These are phyloP conservation scores for Scenedesmus sp. DNA, from an alignment of 163 green algal genomes.

Conservation along the genomic window DNA sequence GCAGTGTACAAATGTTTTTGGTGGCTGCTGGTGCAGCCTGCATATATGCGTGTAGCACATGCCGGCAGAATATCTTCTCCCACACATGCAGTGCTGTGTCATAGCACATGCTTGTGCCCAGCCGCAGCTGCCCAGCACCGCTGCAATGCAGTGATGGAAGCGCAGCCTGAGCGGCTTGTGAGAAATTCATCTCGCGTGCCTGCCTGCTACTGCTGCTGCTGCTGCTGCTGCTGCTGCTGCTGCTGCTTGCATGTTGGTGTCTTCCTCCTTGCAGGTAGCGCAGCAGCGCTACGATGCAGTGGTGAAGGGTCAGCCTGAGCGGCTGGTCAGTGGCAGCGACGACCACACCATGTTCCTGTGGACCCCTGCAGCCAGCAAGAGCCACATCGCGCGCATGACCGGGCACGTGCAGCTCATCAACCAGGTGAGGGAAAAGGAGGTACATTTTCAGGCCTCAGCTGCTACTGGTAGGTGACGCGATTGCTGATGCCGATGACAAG, in stretches of 20 bases:
- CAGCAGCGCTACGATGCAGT: conserved; percentile 82
- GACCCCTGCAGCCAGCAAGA: conserved; percentile 80
- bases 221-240: conserved; percentile 8
- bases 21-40: no score
- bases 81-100: no score
- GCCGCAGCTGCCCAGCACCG: no score
- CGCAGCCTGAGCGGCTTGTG: not conserved
- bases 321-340: conserved; percentile 93
- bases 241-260: not conserved
- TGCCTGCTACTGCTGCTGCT: not conserved
- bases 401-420: conserved; percentile 97
- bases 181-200: not conserved
- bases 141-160: not conserved
- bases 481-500: not conserved
- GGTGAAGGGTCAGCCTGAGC: conserved; percentile 75
- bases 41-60: no score
- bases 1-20: no score
- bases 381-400: conserved; percentile 88
- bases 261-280: conserved; percentile 59
- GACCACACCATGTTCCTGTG: conserved; percentile 99
- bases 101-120: no score
- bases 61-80: no score
- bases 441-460: not conserved
- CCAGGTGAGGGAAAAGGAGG: conserved; percentile 63
- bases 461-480: no score